Conservation (phyloP, 2,329 filamentous ascomycete genomes). For the Raffaelea albimanens region DNA sequence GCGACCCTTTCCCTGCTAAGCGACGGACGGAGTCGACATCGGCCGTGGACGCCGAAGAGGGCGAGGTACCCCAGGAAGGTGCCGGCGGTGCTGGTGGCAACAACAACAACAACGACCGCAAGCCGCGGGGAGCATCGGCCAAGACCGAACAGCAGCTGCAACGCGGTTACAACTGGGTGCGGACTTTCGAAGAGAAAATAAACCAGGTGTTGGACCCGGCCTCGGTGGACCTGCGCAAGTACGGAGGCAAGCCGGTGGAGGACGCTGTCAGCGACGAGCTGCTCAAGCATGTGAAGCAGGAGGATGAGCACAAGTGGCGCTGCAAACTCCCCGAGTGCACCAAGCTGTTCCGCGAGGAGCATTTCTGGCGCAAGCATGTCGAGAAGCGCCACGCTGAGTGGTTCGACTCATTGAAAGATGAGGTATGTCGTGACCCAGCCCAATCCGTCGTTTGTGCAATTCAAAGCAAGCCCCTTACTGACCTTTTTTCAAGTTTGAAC, state of each 20-base stretch:
- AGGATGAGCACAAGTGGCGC: slow-evolving; percentile 93
- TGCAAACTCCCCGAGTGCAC: slow-evolving; percentile 95
- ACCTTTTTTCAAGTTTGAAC: slow-evolving; percentile 52
- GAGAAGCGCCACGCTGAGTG: slow-evolving; percentile 93
- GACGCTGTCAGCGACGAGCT: slow-evolving; percentile 84
- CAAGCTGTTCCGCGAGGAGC: slow-evolving; percentile 93
- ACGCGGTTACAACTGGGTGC: slow-evolving; percentile 96
- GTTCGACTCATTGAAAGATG: slow-evolving; percentile 68
- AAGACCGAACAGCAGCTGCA: slow-evolving; percentile 89
- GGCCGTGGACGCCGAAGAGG: slow-evolving; percentile 46
- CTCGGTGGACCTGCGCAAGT: slow-evolving; percentile 75
- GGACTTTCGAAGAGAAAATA: slow-evolving; percentile 95
- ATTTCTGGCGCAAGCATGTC: slow-evolving; percentile 97
- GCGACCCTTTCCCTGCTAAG: slow-evolving; percentile 75
- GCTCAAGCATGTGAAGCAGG: slow-evolving; percentile 83
- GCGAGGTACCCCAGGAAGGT: slow-evolving; percentile 49
- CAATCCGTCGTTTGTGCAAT: background rate
- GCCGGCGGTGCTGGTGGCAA: slow-evolving; percentile 40
- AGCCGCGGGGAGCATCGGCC: slow-evolving; percentile 56
- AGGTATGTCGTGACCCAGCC: slow-evolving; percentile 47
- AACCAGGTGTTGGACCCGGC: slow-evolving; percentile 87
- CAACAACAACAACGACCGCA: slow-evolving; percentile 21
- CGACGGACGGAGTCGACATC: slow-evolving; percentile 45
- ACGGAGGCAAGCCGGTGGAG: slow-evolving; percentile 79
- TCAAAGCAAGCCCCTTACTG: background rate